Conservation (phyloP, 306 rosid genomes). For the Ceratonia siliqua region DNA sequence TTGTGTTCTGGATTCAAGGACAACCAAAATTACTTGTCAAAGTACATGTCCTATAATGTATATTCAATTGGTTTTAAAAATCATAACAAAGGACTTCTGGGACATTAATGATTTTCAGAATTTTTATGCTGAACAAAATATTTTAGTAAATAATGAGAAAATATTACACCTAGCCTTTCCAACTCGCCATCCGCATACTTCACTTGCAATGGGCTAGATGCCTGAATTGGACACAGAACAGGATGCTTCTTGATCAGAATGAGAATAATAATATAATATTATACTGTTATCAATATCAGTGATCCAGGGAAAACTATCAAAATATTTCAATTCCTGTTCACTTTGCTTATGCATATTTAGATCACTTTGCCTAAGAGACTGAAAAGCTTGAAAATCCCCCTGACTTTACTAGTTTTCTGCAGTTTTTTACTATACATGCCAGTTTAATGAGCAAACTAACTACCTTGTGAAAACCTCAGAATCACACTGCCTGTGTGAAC, state of each 20-base stretch:
- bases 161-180: conserved; percentile 87
- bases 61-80: conserved; percentile 18
- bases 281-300: background rate
- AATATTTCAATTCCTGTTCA: background rate
- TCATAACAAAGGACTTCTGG: conserved; percentile 4
- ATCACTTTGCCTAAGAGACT: too few species aligned
- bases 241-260: conserved; percentile 35
- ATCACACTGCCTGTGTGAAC: too few species aligned
- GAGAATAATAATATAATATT: conserved; percentile 33
- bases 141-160: conserved; percentile 32
- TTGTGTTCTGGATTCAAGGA: conserved; percentile 75
- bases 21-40: conserved; percentile 34
- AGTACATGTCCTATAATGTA: background rate
- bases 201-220: conserved; percentile 99
- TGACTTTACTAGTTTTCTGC: too few species aligned
- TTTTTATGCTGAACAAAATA: conserved; percentile 17
- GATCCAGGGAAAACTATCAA: conserved; percentile 17
- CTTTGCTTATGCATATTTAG: conserved; percentile 8
- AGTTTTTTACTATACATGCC: too few species aligned
- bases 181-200: conserved; percentile 98
- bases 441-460: too few species aligned
- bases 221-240: conserved; percentile 63
- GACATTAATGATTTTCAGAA: conserved; percentile 29
- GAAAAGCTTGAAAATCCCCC: too few species aligned
- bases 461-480: too few species aligned